These are phyloP conservation scores for Narthecium ossifragum DNA, from an alignment of 106 monocot genomes.

Conservation along the genomic window DNA sequence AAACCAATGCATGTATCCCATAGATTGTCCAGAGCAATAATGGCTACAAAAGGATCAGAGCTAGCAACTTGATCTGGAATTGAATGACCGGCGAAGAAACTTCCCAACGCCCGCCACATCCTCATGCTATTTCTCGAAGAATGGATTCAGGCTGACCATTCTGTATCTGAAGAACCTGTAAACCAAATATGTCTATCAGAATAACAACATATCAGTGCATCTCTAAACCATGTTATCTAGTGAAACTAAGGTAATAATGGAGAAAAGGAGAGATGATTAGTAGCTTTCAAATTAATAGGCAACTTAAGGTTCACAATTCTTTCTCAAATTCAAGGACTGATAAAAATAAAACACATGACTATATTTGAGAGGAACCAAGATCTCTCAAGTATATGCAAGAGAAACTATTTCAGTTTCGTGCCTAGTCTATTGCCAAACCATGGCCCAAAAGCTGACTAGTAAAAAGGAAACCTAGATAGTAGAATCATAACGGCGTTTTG, in stretches of 20 bases:
- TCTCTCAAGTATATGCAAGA: too few relatives aligned
- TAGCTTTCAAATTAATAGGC: background rate
- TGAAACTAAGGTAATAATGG: background rate
- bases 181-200: background rate
- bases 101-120: constrained; percentile 12
- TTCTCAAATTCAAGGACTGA: too few relatives aligned
- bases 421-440: too few relatives aligned
- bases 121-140: constrained; percentile 41
- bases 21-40: background rate
- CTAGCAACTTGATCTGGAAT: constrained; percentile 52
- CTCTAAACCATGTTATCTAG: background rate
- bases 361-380: too few relatives aligned
- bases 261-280: background rate
- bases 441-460: too few relatives aligned
- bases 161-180: constrained; percentile 49
- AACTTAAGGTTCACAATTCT: background rate
- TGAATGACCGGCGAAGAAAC: constrained; percentile 19
- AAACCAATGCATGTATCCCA: background rate
- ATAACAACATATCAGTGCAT: too few relatives aligned
- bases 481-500: too few relatives aligned
- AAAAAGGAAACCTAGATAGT: too few relatives aligned
- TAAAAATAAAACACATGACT: too few relatives aligned
- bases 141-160: constrained; percentile 48
- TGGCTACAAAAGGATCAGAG: constrained; percentile 21
- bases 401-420: too few relatives aligned